A percentile compares a stretch with the other conserved stretches of the same genome.
phyloP scores from a whole-genome alignment of 2,329 filamentous ascomycete genomes.

The Didymella sp. region DNA sequence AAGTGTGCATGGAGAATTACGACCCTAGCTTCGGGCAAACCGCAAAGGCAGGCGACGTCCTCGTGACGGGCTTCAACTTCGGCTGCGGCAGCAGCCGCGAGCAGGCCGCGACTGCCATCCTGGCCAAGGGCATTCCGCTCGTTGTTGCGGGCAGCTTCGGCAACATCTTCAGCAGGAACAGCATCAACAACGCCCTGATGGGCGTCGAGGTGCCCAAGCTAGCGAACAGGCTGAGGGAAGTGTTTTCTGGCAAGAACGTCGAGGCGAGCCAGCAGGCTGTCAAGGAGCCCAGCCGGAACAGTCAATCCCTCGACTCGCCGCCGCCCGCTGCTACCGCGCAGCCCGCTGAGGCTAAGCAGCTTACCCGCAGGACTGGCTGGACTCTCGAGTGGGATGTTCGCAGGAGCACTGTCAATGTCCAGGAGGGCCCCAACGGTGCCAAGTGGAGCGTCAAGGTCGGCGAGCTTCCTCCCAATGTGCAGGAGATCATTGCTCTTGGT shows the following conservation, averaged over 20 bases:
- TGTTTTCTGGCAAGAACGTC: constrained; percentile 54
- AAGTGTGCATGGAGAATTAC: constrained; percentile 95
- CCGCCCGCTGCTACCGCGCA: constrained; percentile 46
- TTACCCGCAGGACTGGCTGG: constrained; percentile 82
- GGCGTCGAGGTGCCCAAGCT: constrained; percentile 73
- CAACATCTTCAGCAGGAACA: constrained; percentile 82
- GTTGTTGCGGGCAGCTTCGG: constrained; percentile 82
- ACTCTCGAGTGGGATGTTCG: constrained; percentile 81
- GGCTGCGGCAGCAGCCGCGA: constrained; percentile 83
- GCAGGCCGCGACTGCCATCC: constrained; percentile 85
- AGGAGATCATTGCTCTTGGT: constrained; percentile 66
- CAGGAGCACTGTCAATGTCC: constrained; percentile 72
- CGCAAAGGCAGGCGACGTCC: constrained; percentile 75
- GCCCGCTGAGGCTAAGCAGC: constrained; percentile 58
- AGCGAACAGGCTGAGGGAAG: constrained; percentile 69
- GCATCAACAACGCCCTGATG: constrained; percentile 81
- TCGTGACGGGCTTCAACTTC: constrained; percentile 89
- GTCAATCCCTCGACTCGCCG: constrained; percentile 59
- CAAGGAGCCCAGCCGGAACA: constrained; percentile 60
- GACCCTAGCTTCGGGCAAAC: constrained; percentile 72
- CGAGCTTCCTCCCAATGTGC: constrained; percentile 83
- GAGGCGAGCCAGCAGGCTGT: constrained; percentile 49
- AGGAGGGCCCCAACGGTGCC: constrained; percentile 70
- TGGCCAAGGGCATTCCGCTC: constrained; percentile 80
- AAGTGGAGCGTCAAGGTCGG: constrained; percentile 83